Evolutionary conservation across 805 yeast species (phyloP), one percentile per base, ranked within the genome.

Genomic region (Nakazawaea wyomingensis): DNA sequence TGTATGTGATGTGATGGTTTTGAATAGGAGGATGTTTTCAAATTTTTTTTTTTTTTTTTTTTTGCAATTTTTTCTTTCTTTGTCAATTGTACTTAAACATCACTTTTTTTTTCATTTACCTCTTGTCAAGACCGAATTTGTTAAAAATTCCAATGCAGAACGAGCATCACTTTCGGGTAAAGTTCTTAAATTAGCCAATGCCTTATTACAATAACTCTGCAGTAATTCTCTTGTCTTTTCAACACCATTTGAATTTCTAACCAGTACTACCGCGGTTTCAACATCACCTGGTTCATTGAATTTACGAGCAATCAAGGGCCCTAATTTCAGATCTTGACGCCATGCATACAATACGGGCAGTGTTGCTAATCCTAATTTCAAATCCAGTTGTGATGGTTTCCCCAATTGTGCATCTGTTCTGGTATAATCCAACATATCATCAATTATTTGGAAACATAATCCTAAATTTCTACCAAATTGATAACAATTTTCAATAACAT

Each of bases 301-400:
- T 61, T 91, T 88, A 47, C 98, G 76, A 19, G 78, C 79, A 53
- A 93, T 89, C 54, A 91, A 63, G 29, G 78, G 80, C 3, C 97
- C 98, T 37, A 93, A 70, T 45, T 82, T 84, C 0, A 96, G 95
- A 54, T 78, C 80, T 54, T 83, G 78, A 55, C 77, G 80, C 99
- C 99, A 93, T 1, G 99, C 98, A 63, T 74, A 93, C 43, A 93
- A 67, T 3, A 91, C 89, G 1, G 99, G 99, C 0, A 97, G 98
- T 0, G 99, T 93, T 1, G 98, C 98, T 53, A 93, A 73, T 0
- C 99, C 99, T 34, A 93, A 70, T 60, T 90, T 80, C 53, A 93
- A 72, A 65, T 93, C 99, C 4, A 96, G 97, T 53, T 93, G 96
- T 7, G 96, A 82, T 2, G 99, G 98, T 62, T 93, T 93, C 29